Evolutionary conservation across 345 rosid genomes (phyloP).

Genomic region (Heritiera fomes): DNA sequence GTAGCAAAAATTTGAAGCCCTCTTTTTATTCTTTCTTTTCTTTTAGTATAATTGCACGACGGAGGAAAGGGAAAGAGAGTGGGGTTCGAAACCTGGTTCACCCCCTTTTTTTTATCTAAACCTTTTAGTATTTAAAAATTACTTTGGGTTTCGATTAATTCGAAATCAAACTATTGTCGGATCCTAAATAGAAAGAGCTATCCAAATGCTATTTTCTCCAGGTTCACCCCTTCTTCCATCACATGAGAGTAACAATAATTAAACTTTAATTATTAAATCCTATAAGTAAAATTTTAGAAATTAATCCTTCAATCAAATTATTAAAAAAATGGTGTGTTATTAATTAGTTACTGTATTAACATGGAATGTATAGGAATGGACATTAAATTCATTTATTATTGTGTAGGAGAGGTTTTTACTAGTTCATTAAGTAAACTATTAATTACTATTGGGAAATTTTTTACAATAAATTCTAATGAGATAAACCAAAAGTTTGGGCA

Average conservation of each 20-base stretch:
- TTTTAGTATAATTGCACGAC: neutral
- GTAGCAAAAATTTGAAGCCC: neutral
- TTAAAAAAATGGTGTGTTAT: too few species aligned
- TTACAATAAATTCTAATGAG: neutral
- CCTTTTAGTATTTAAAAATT: too few species aligned
- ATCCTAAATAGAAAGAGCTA: too few species aligned
- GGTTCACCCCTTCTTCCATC: too few species aligned
- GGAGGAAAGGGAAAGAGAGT: neutral
- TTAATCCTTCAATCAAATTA: too few species aligned
- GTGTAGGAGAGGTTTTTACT: neutral
- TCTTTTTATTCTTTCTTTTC: neutral
- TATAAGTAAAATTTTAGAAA: too few species aligned
- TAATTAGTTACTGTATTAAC: neutral
- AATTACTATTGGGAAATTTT: neutral
- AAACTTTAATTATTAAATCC: too few species aligned
- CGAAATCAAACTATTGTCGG: too few species aligned
- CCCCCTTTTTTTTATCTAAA: too few species aligned
- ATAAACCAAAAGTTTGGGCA: neutral
- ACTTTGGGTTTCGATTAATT: too few species aligned
- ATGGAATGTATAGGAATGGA: neutral
- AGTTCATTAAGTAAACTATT: conserved; percentile 14
- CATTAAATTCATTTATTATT: neutral
- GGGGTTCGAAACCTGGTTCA: neutral
- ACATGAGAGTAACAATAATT: too few species aligned
- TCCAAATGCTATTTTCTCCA: too few species aligned